A percentile compares a stretch with the other conserved stretches of the same genome.
Conservation (phyloP, 2,329 filamentous ascomycete genomes). For the Chaetoscypha palmicola region DNA sequence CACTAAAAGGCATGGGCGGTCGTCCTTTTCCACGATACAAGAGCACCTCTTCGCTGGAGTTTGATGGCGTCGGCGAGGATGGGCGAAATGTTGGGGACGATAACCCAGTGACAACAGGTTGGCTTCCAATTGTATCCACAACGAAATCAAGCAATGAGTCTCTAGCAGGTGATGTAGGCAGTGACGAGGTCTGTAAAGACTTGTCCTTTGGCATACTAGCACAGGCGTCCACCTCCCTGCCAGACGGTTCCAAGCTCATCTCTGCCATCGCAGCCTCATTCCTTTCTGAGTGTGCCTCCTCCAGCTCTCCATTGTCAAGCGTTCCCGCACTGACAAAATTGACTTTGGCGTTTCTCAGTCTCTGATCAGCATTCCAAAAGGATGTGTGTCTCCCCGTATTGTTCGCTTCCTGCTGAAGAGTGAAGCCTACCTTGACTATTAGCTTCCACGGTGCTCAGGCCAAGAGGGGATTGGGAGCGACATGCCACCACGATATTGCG, state of each 20-base stretch:
- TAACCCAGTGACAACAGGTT: conserved; percentile 27
- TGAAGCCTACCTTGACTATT: conserved; percentile 20
- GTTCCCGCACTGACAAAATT: conserved; percentile 54
- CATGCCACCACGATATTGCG: conserved; percentile 16
- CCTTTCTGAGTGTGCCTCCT: conserved; percentile 18
- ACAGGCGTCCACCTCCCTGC: no score
- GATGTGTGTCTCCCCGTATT: conserved; percentile 46
- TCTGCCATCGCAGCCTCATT: conserved; percentile 20
- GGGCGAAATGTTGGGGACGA: conserved; percentile 27
- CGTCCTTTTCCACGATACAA: conserved; percentile 51
- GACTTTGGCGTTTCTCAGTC: conserved; percentile 49
- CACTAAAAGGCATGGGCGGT: conserved; percentile 9
- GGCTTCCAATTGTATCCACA: conserved; percentile 31
- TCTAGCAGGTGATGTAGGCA: no score
- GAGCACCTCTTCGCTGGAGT: conserved; percentile 69
- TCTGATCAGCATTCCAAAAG: conserved; percentile 39
- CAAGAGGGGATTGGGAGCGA: no score
- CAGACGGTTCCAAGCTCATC: conserved; percentile 19
- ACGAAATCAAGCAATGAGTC: conserved; percentile 26
- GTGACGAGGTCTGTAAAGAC: no score
- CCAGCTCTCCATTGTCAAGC: conserved; percentile 29
- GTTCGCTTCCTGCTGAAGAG: conserved; percentile 49
- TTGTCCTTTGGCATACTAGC: no score
- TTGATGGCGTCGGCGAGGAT: conserved; percentile 36
- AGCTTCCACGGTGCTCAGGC: not conserved